A percentile compares a stretch with the other conserved stretches of the same genome.
These are phyloP conservation scores for Geoglossum glabrum DNA, from an alignment of 495 filamentous ascomycete genomes.

Conservation along the genomic window DNA sequence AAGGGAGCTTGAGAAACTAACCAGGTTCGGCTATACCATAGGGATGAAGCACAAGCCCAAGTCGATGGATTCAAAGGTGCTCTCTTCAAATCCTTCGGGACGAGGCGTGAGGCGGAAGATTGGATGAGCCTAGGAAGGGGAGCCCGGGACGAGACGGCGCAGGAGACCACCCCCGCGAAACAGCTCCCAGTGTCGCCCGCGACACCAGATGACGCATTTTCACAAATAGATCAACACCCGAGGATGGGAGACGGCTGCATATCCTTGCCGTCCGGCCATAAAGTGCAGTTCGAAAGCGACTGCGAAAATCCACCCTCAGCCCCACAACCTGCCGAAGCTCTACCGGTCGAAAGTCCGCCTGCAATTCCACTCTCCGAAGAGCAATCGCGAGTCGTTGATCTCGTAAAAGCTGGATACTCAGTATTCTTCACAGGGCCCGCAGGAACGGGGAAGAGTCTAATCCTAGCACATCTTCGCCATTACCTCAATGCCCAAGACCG, in stretches of 20 bases:
- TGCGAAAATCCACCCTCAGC: background rate
- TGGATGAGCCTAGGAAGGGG: slow-evolving; percentile 6
- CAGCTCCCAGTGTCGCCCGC: no score
- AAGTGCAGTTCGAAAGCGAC: background rate
- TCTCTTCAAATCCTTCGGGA: slow-evolving; percentile 9
- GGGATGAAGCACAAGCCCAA: slow-evolving; percentile 8
- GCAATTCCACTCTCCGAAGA: background rate
- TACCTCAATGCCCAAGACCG: slow-evolving; percentile 3
- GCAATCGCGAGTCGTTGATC: slow-evolving; percentile 8
- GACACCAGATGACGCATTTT: no score
- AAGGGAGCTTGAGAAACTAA: no score
- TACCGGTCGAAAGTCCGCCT: background rate
- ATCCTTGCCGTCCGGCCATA: background rate
- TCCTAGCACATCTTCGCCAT: slow-evolving; percentile 11
- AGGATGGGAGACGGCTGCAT: no score
- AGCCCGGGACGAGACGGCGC: slow-evolving; percentile 4
- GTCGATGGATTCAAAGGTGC: slow-evolving; percentile 10
- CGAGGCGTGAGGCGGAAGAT: slow-evolving; percentile 2
- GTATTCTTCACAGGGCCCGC: slow-evolving; percentile 12
- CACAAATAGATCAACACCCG: no score
- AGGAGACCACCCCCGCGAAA: background rate
- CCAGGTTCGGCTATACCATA: slow-evolving; percentile 1
- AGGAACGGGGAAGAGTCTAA: slow-evolving; percentile 13
- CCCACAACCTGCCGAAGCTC: no score
- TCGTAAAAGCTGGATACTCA: slow-evolving; percentile 9